Evolutionary conservation across 2,329 filamentous ascomycete genomes (phyloP).

Genomic region (Exophiala lecanii-corni): DNA sequence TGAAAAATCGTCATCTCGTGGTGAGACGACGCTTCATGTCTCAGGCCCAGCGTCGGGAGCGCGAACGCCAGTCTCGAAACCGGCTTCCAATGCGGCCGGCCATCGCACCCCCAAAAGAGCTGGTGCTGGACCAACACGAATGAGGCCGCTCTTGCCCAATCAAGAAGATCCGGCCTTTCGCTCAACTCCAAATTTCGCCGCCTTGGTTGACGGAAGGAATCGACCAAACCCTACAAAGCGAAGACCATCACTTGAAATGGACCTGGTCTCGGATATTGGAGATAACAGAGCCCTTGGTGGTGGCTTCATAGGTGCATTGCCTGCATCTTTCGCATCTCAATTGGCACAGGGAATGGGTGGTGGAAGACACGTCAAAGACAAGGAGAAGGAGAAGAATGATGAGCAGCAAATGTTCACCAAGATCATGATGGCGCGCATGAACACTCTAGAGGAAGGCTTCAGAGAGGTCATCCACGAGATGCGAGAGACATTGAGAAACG

Average conservation of each 20-base stretch:
- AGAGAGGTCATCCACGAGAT: constrained; percentile 80
- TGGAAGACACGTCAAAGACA: constrained; percentile 44
- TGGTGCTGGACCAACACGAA: constrained; percentile 36
- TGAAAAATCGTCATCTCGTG: constrained; percentile 14
- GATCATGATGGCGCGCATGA: constrained; percentile 84
- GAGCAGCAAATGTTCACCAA: constrained; percentile 68
- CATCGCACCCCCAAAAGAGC: constrained; percentile 43
- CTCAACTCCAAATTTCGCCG: constrained; percentile 53
- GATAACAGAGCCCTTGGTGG: constrained; percentile 58
- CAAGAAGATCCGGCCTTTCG: constrained; percentile 46
- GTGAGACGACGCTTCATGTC: constrained; percentile 3
- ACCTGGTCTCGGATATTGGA: constrained; percentile 68
- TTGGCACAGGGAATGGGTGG: constrained; percentile 68
- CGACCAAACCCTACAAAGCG: constrained; percentile 31
- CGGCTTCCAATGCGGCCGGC: constrained; percentile 24
- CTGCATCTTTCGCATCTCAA: constrained; percentile 75
- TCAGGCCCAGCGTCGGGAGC: constrained; percentile 26
- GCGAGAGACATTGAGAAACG: constrained; percentile 50
- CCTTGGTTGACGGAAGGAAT: constrained; percentile 47
- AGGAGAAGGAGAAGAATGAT: constrained; percentile 29
- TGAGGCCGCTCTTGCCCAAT: constrained; percentile 54
- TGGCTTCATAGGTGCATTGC: constrained; percentile 58
- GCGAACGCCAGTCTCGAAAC: constrained; percentile 24
- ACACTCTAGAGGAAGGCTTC: constrained; percentile 86
- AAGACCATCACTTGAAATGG: constrained; percentile 65